Percentiles rank a stretch among this genome's conserved stretches.
phyloP scores from a whole-genome alignment of 345 rosid genomes.

The Hypericum androsaemum region DNA sequence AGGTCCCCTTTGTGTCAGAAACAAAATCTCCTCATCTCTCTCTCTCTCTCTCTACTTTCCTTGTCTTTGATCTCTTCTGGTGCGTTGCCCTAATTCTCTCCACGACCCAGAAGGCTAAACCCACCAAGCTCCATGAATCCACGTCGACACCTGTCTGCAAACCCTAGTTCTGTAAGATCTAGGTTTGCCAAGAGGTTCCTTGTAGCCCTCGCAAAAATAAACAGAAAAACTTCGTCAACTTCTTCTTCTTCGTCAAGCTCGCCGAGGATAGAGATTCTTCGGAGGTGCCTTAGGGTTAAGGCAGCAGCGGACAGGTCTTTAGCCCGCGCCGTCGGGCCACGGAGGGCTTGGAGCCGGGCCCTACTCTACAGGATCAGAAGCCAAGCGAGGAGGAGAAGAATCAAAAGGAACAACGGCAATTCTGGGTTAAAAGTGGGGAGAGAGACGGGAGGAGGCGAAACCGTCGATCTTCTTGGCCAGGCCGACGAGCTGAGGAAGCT shows the following conservation, averaged over 20 bases:
- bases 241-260: constrained; percentile 2
- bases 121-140: constrained; percentile 18
- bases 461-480: constrained; percentile 1
- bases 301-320: constrained; percentile 35
- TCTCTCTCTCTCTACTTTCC: not conserved
- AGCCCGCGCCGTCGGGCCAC: constrained; percentile 25
- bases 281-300: constrained; percentile 26
- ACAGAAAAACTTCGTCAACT: constrained; percentile 1
- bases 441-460: not conserved
- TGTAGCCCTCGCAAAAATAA: constrained; percentile 29
- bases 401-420: too few relatives aligned
- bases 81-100: constrained; percentile 4
- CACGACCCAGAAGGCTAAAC: not conserved
- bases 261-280: constrained; percentile 9
- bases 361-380: constrained; percentile 17
- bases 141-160: constrained; percentile 3
- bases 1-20: constrained; percentile 34
- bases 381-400: not conserved
- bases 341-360: constrained; percentile 33
- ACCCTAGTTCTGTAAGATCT: constrained; percentile 25
- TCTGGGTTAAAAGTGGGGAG: too few relatives aligned
- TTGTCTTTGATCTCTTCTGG: constrained; percentile 10
- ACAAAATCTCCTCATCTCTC: constrained; percentile 10
- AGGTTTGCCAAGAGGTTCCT: constrained; percentile 36
- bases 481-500: constrained; percentile 31